phyloP scores from a whole-genome alignment of 176 grass and related monocot species.

The Phyllostachys edulis region DNA sequence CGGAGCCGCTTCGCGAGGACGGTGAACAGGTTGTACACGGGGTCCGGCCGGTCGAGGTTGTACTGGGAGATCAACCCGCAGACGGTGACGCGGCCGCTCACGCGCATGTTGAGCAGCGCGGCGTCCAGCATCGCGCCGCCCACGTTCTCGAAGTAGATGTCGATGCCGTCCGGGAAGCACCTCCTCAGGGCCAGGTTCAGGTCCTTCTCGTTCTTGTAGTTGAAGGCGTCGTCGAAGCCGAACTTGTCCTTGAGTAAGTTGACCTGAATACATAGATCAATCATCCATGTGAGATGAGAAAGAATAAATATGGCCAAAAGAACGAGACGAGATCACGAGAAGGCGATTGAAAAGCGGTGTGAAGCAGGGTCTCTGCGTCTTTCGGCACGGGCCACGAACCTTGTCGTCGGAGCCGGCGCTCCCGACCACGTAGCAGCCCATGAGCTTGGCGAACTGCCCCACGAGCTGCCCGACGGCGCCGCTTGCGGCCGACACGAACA shows the following conservation, averaged over 20 bases:
- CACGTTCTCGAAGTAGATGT: constrained; percentile 94
- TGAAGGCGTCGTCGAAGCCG: constrained; percentile 81
- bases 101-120: constrained; percentile 61
- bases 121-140: constrained; percentile 75
- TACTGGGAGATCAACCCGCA: constrained; percentile 84
- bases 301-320: no score
- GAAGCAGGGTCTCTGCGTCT: no score
- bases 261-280: neutral
- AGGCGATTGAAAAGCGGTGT: no score
- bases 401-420: constrained; percentile 69
- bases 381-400: neutral
- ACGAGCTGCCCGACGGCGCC: constrained; percentile 80
- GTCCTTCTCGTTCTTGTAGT: constrained; percentile 68
- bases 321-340: no score
- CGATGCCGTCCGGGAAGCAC: constrained; percentile 72
- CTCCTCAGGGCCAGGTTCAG: constrained; percentile 36
- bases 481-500: constrained; percentile 64
- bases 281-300: no score
- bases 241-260: constrained; percentile 50
- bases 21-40: constrained; percentile 42
- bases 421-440: constrained; percentile 75
- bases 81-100: constrained; percentile 51
- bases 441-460: constrained; percentile 69
- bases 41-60: constrained; percentile 46
- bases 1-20: constrained; percentile 44